phyloP scores from a whole-genome alignment of 139 green algal species.

The Tetradesmus obliquus region DNA sequence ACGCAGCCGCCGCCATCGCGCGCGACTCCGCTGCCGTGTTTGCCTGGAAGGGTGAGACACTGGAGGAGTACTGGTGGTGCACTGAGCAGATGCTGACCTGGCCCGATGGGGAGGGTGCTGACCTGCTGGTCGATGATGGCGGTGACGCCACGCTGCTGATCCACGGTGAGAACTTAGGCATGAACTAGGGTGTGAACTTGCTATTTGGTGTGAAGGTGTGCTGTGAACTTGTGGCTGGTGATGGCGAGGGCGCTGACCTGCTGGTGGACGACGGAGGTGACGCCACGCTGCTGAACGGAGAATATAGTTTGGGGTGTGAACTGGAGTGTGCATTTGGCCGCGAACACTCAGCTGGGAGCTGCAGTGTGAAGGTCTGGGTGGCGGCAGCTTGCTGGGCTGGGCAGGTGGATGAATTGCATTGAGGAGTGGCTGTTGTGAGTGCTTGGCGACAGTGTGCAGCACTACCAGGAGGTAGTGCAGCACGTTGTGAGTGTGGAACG shows the following conservation, averaged over 20 bases:
- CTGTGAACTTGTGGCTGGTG: neutral
- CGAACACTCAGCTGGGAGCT: too few relatives aligned
- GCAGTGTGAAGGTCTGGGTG: too few relatives aligned
- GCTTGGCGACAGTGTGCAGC: too few relatives aligned
- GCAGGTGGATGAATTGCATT: too few relatives aligned
- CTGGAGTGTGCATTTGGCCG: too few relatives aligned
- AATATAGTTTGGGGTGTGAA: too few relatives aligned
- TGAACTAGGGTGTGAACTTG: neutral
- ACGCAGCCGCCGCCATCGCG: slow-evolving; percentile 97
- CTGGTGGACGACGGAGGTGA: slow-evolving; percentile 99
- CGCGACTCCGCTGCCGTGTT: slow-evolving; percentile 97
- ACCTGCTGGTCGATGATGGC: slow-evolving; percentile 99
- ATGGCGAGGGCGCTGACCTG: slow-evolving; percentile 89
- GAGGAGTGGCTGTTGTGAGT: too few relatives aligned
- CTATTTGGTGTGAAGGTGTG: neutral
- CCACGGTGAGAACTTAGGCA: slow-evolving; percentile 79
- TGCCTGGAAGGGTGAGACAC: slow-evolving; percentile 99
- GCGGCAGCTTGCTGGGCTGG: too few relatives aligned
- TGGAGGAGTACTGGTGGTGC: slow-evolving; percentile 99
- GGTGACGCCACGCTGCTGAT: slow-evolving; percentile 99
- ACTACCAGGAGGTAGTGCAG: too few relatives aligned
- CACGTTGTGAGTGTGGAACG: too few relatives aligned
- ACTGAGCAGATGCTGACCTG: slow-evolving; percentile 96
- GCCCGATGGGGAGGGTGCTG: slow-evolving; percentile 83
- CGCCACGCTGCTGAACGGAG: slow-evolving; percentile 92